Base-by-base conservation (phyloP, 2,329 filamentous ascomycete species). In the Cytospora chrysosperma region DNA sequence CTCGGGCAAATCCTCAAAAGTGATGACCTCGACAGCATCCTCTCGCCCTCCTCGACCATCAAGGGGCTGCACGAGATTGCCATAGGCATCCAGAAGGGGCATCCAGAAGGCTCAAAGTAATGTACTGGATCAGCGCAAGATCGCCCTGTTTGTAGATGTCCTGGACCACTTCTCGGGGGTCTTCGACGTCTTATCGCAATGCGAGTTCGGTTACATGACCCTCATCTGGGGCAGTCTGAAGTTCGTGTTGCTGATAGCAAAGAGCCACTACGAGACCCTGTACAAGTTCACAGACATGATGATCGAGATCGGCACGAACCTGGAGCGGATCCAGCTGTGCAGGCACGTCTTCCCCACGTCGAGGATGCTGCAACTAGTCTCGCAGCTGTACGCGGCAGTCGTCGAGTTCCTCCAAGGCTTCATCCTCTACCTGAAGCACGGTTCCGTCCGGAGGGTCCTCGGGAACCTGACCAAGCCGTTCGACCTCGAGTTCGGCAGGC, bases 171-270 rank as follows among this genome's bases (percentile, higher is more conserved):
- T 70, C 54, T 67, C 67, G 6, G 69, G 68, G 17, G 69, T 70
- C 10, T 72, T 72, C 54, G 70, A 72, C 28, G 71, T 72, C 12
- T 63, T 72, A 1, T 69, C 67, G 0, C 71, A 72, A 49, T 67
- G 67, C 4, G 69, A 70, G 30, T 70, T 70, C 53, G 61, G 64
- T 15, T 71, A 69, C 13, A 56, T 72, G 57, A 68, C 70, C 5
- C 61, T 72, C 17, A 67, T 72, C 21, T 72, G 70, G 70, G 70
- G 71, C 2, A 67, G 62, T 4, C 21, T 69, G 40, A 69, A 69
- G 34, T 62, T 69, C 28, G 59, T 65, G 3, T 32, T 69, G 13
- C 47, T 69, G 65, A 70, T 71, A 65, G 68, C 69, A 28, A 72
- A 70, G 49, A 72, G 69, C 57, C 68, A 67, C 30, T 62, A 63